Base-by-base conservation (phyloP, 768 basidiomycete species). In the Boletus tylopilopsis region DNA sequence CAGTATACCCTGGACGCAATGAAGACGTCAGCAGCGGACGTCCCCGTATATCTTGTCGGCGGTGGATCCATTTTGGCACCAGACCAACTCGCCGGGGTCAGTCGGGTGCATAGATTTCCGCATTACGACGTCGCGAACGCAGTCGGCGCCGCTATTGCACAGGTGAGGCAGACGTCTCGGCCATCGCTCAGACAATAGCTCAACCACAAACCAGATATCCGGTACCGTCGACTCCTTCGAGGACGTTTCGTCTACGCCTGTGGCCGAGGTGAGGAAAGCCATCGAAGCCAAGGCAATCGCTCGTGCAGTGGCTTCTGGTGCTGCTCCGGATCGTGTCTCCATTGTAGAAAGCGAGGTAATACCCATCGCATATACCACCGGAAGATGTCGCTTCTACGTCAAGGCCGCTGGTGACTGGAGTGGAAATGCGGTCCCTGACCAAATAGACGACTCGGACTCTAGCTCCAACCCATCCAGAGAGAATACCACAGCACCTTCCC, bases 31-130 rank as follows among this genome's bases (percentile, higher is more conserved):
- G 74, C 76, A 2, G 75, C 76, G 22, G 77, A 79, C 57, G 71
- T 77, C 37, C 76, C 81, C 22, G 72, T 84, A 11, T 73, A 83
- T 24, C 73, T 86, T 2, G 84, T 85, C 32, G 84, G 84, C 21
- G 84, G 84, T 15, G 84, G 84, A 5, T 77, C 80, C 0, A 78
- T 85, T 55, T 70, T 86, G 29, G 72, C 77, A 10, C 82, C 84
- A 0, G 64, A 72, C 9, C 43, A 64, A 10, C 71, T 86, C 0
- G 66, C 62, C 27, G 84, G 84, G 9, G 76, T 84, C 5, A 73
- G 71, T 43, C 71, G 70, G 45, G 72, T 82, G 16, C 70, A 78
- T 46, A 68, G 73, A 13, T 77, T 76, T 24, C 76, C 76, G 0
- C 73, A 72, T 62, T 74, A 71, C 53, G 75, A 76, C 41, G 79